Evolutionary conservation across 306 rosid genomes (phyloP), one percentile per base, ranked within the genome.

Genomic region (Fragaria ananassa): DNA sequence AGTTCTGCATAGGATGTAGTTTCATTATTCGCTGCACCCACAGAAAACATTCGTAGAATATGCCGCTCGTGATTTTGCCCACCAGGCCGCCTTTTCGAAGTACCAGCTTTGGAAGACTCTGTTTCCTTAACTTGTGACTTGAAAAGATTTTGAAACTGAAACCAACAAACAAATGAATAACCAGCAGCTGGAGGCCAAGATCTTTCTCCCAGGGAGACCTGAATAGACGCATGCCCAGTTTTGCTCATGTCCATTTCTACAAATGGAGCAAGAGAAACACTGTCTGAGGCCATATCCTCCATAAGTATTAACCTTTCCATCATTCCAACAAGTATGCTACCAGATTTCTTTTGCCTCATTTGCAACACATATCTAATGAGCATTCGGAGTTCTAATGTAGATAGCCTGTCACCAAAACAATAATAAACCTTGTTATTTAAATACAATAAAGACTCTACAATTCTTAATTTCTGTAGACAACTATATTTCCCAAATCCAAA

Each of bases 181-280:
- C 99, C 99, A 85, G 96, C 98, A 75, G 98, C 97, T 65, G 99
- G 99, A 41, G 99, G 99, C 99, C 99, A 96, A 54, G 99, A 96
- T 82, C 99, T 89, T 88, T 96, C 98, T 79, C 99, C 99, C 72
- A 96, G 82, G 78, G 99, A 93, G 79, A 96, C 99, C 88, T 96
- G 99, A 87, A 96, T 86, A 61, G 96, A 90, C 74, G 97, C 99
- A 82, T 89, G 98, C 80, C 99, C 99, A 76, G 70, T 74, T 87
- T 91, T 96, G 82, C 97, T 87, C 98, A 93, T 91, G 80, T 96
- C 91, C 97, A 96, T 88, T 91, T 89, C 98, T 68, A 93, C 83
- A 89, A 93, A 96, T 3, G 99, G 99, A 39, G 99, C 97, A 35
- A 96, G 79, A 83, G 99, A 84, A 73, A 87, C 84, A 77, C 84